Base-by-base conservation (phyloP, 2,329 filamentous ascomycete genomes). In the Colletotrichum trifolii region DNA sequence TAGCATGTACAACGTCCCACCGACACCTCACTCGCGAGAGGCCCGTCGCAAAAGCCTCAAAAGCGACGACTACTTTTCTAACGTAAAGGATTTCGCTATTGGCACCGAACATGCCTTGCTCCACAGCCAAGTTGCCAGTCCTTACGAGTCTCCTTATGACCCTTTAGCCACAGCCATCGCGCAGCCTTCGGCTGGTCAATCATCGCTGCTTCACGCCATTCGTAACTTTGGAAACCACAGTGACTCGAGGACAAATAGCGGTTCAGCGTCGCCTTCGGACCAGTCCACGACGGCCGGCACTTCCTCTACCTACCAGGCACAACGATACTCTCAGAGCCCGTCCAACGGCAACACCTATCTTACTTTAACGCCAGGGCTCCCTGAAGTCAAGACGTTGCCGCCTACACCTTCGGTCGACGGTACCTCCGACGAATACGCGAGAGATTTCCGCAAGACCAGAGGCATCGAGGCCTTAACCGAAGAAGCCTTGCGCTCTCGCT, bases 41-140 rank as follows among this genome's bases (percentile, higher is more conserved):
- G 71, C 82, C 73, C 73, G 85, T 75, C 76, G 89, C 78, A 74
- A 81, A 78, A 81, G 84, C 75, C 69, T 89, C 70, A 75, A 86
- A 72, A 69, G 83, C 71, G 78, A 88, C 77, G 76, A 87, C 77
- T 86, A 85, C 70, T 87, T 88, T 66, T 74, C 80, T 33, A 79
- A 76, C 53, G 70, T 79, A 25, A 79, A 76, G 39, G 79, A 83
- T 72, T 58, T 59, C 10, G 63, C 66, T n/a, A 15, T 46, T 71
- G 70, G 79, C 83, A 70, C 82, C 85, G 56, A 77, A 57, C 92
- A 95, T 74, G 91, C 92, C 17, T 78, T 95, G 46, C 88, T 91
- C 15, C 90, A 92, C 70, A 94, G 91, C 73, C 85, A 92, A 53
- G 89, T 87, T 40, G 91, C 87, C 15, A 92, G 89, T 72, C 91